phyloP scores from a whole-genome alignment of 257 asterid genomes.

The Salvia hispanica region DNA sequence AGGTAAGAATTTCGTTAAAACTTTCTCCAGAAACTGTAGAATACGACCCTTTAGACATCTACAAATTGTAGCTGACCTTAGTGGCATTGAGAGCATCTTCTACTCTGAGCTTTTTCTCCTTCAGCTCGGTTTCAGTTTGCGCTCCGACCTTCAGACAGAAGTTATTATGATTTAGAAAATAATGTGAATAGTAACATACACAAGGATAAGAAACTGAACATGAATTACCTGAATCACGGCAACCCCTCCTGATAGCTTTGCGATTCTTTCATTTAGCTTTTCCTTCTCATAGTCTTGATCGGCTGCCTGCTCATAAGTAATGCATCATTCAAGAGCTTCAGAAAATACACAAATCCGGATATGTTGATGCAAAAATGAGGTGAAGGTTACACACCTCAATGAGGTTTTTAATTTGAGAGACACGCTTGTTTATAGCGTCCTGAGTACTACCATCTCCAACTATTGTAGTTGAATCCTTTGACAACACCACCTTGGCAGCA shows the following conservation, averaged over 20 bases:
- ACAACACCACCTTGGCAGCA: slow-evolving; percentile 94
- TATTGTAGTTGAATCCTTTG: slow-evolving; percentile 86
- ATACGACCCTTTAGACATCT: neutral
- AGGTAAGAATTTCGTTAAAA: slow-evolving; percentile 17
- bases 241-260: slow-evolving; percentile 96
- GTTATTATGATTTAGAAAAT: neutral
- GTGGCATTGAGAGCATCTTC: slow-evolving; percentile 99
- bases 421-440: slow-evolving; percentile 83
- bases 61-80: slow-evolving; percentile 49
- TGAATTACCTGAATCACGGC: slow-evolving; percentile 90
- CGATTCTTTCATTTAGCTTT: slow-evolving; percentile 85
- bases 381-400: slow-evolving; percentile 60
- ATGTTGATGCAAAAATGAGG: neutral
- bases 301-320: slow-evolving; percentile 54
- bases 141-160: slow-evolving; percentile 81
- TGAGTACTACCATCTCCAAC: slow-evolving; percentile 98
- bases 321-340: neutral
- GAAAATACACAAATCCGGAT: neutral
- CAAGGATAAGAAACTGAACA: neutral
- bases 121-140: slow-evolving; percentile 94
- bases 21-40: neutral
- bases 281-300: slow-evolving; percentile 96
- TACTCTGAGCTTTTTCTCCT: slow-evolving; percentile 95
- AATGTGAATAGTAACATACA: neutral
- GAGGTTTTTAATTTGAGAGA: slow-evolving; percentile 78